These are phyloP conservation scores for Suillus sp. DNA, from an alignment of 768 basidiomycete genomes.

Conservation along the genomic window DNA sequence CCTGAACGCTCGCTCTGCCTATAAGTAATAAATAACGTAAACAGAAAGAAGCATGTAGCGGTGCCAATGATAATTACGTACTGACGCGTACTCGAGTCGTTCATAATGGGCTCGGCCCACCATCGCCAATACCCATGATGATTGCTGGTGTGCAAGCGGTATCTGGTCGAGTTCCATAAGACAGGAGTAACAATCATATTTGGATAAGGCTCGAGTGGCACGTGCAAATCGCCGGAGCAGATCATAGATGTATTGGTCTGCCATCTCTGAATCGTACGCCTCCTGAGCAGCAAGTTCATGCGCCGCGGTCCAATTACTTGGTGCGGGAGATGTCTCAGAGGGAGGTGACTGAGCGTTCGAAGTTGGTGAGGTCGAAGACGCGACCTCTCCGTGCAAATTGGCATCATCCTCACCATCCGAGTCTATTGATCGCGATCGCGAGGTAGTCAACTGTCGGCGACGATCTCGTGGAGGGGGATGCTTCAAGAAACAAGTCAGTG, in stretches of 20 bases:
- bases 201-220: slow-evolving; percentile 71
- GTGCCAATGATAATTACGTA: slow-evolving; percentile 44
- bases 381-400: slow-evolving; percentile 46
- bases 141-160: slow-evolving; percentile 71
- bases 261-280: slow-evolving; percentile 67
- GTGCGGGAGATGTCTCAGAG: slow-evolving; percentile 64
- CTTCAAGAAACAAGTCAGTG: slow-evolving; percentile 34
- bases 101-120: slow-evolving; percentile 90
- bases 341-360: slow-evolving; percentile 60
- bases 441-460: slow-evolving; percentile 54
- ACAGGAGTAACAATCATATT: slow-evolving; percentile 76
- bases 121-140: slow-evolving; percentile 78
- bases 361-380: slow-evolving; percentile 62
- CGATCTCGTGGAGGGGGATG: slow-evolving; percentile 52
- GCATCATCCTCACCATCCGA: slow-evolving; percentile 75
- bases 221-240: slow-evolving; percentile 80
- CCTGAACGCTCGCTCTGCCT: slow-evolving; percentile 92
- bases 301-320: slow-evolving; percentile 62
- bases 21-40: slow-evolving; percentile 26
- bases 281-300: slow-evolving; percentile 75
- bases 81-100: slow-evolving; percentile 82
- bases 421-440: slow-evolving; percentile 63
- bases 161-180: slow-evolving; percentile 76
- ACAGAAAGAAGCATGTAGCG: slow-evolving; percentile 19
- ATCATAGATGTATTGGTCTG: slow-evolving; percentile 82